Evolutionary conservation across 2,329 filamentous ascomycete species (phyloP).

Genomic region (Annulohypoxylon truncatum): DNA sequence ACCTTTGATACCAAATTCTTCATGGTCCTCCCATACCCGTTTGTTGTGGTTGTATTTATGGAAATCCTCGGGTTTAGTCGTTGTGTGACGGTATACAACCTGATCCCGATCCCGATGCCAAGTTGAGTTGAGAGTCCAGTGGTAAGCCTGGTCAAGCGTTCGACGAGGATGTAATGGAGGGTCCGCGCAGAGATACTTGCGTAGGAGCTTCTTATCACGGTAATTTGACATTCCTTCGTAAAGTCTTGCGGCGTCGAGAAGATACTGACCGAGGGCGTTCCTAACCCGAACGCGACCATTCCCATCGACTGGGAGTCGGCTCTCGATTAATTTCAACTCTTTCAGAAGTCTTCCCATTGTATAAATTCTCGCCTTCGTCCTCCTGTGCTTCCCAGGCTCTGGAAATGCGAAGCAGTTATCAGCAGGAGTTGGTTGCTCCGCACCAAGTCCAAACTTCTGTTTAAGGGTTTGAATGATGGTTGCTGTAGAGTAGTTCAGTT

Average conservation of each 20-base stretch:
- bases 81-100: conserved; percentile 56
- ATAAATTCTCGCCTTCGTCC: conserved; percentile 1
- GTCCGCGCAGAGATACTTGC: conserved; percentile 49
- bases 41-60: conserved; percentile 38
- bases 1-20: conserved; percentile 9
- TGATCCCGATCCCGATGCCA: conserved; percentile 55
- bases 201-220: conserved; percentile 51
- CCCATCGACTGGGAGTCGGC: background rate
- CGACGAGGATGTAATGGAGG: conserved; percentile 57
- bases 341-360: conserved; percentile 5
- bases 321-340: background rate
- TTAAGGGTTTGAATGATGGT: background rate
- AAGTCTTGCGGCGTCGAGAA: conserved; percentile 51
- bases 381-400: background rate
- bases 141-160: conserved; percentile 60
- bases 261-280: conserved; percentile 45
- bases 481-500: background rate
- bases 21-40: conserved; percentile 11
- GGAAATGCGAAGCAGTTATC: background rate
- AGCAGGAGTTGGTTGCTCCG: background rate
- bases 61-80: conserved; percentile 36
- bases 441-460: background rate
- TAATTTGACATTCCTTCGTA: conserved; percentile 54
- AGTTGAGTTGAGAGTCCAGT: conserved; percentile 56
- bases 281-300: conserved; percentile 20